phyloP scores from a whole-genome alignment of 768 basidiomycete genomes.

The Leucosporidium yakuticum region DNA sequence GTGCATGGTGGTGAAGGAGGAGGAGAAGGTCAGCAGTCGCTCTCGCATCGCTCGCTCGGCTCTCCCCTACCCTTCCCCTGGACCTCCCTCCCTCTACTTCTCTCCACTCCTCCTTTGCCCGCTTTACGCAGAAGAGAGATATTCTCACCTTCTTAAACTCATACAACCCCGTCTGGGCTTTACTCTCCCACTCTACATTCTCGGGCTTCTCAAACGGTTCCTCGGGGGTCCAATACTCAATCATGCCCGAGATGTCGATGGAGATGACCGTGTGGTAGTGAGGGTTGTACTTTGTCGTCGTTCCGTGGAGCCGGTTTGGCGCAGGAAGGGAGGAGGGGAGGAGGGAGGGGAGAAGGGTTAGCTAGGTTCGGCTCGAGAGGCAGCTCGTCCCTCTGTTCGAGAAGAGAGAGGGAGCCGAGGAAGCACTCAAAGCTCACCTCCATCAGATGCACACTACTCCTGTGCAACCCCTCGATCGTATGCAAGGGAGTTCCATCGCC shows the following conservation, averaged over 20 bases:
- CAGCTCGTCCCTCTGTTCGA: neutral
- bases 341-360: neutral
- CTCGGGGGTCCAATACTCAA: constrained; percentile 89
- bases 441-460: constrained; percentile 85
- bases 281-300: constrained; percentile 67
- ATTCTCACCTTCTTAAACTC: constrained; percentile 87
- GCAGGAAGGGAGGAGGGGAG: neutral
- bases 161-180: constrained; percentile 85
- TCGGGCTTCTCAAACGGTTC: constrained; percentile 84
- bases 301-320: neutral
- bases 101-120: too few relatives aligned
- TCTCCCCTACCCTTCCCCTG: too few relatives aligned
- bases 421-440: constrained; percentile 51
- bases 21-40: neutral
- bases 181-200: constrained; percentile 80
- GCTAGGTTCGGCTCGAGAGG: neutral
- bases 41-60: neutral
- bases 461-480: constrained; percentile 70
- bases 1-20: neutral
- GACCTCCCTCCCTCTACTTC: too few relatives aligned
- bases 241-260: constrained; percentile 86
- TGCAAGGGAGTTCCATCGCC: constrained; percentile 73
- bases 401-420: neutral
- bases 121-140: neutral
- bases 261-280: constrained; percentile 85